Evolutionary conservation across 2,329 filamentous ascomycete genomes (phyloP), one percentile per base, ranked within the genome.

Genomic region (Ascochyta clinopodiicola): DNA sequence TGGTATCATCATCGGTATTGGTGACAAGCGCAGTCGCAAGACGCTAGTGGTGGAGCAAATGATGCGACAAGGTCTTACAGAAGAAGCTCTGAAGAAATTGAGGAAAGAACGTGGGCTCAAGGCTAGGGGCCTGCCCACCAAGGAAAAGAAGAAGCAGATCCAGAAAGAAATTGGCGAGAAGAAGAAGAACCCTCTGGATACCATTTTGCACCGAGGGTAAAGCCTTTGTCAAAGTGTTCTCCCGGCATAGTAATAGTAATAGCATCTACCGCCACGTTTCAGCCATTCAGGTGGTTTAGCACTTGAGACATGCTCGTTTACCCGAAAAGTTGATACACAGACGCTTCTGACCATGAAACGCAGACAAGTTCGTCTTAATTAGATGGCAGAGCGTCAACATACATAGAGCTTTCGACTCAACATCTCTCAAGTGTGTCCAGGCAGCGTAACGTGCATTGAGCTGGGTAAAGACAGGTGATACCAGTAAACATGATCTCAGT

Each of bases 21-120:
- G 91, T 1, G 91, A 94, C 67, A 84, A 86, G 17, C 84, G 84
- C 60, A 92, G 90, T 5, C 81, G 91, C 51, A 96, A 96, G 82
- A 94, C 92, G 82, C 89, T 95, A 31, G 89, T 96, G 0, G 81
- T 92, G 21, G 88, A 92, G 69, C 82, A 88, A 39, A 84, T 95
- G 73, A 85, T 89, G 66, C 81, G 90, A 34, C 91, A 95, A 70
- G 86, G 90, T 58, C 77, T 96, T 52, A 96, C 91, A 0, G 77
- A 82, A 45, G 80, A 87, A 59, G 86, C 86, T 0, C 83, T 88
- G 63, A 79, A 81, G 66, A 82, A 82, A 61, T 72, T 84, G 36
- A 73, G 80, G 56, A 82, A 82, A 63, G 76, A 80, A 57, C 59
- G 67, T 37, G 72, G 73, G 4, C 46, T 74, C 21, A 68, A 69